phyloP scores from a whole-genome alignment of 2,329 filamentous ascomycete species.

The Cryoendolithus antarcticus region DNA sequence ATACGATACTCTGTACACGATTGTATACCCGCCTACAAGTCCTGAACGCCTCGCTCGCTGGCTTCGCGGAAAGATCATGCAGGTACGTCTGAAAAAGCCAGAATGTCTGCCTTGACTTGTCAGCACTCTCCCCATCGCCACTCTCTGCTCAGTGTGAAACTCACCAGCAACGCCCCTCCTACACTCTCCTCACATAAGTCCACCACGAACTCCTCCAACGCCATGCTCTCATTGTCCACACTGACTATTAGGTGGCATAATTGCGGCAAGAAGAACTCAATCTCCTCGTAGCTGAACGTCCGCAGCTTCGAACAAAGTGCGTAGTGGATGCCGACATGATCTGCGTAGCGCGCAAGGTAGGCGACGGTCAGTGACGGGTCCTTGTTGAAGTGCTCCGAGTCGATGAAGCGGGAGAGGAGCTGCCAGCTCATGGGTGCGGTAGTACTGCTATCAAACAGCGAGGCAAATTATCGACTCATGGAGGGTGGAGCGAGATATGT shows the following conservation, averaged over 20 bases:
- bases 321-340: slow-evolving; percentile 83
- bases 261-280: slow-evolving; percentile 80
- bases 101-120: slow-evolving; percentile 51
- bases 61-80: slow-evolving; percentile 64
- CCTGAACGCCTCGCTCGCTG: slow-evolving; percentile 65
- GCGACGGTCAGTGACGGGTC: slow-evolving; percentile 80
- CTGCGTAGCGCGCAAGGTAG: slow-evolving; percentile 82
- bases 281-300: slow-evolving; percentile 80
- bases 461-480: no score
- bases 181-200: slow-evolving; percentile 81
- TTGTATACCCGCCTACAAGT: slow-evolving; percentile 77
- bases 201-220: slow-evolving; percentile 74
- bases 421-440: slow-evolving; percentile 50
- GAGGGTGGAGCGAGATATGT: no score
- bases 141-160: no score
- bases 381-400: slow-evolving; percentile 88
- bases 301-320: slow-evolving; percentile 79
- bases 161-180: slow-evolving; percentile 67
- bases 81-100: slow-evolving; percentile 85
- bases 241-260: slow-evolving; percentile 80
- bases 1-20: slow-evolving; percentile 78
- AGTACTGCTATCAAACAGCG: no score
- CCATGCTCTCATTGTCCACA: slow-evolving; percentile 85
- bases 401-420: slow-evolving; percentile 78
- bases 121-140: slow-evolving; percentile 4